Percentiles rank a stretch among this genome's conserved stretches.
phyloP scores from a whole-genome alignment of 345 rosid genomes.

The Citrus unshiu region DNA sequence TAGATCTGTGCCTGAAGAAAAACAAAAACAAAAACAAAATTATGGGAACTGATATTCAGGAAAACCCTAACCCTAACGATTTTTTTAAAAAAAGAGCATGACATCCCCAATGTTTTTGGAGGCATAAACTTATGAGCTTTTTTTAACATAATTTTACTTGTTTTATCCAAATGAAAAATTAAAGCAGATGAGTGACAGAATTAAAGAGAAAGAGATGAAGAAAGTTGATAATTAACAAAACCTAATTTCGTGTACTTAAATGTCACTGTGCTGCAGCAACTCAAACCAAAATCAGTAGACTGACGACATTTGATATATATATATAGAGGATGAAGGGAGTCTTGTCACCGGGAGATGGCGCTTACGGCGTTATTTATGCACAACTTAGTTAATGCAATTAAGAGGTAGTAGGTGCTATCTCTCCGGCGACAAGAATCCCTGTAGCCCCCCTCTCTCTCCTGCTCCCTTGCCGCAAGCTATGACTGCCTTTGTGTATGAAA shows the following conservation, averaged over 20 bases:
- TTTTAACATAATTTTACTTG: not conserved
- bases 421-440: conserved; percentile 11
- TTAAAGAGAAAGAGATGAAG: not conserved
- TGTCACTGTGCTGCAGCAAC: not conserved
- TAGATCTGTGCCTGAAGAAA: too few relatives aligned
- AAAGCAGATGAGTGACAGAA: too few relatives aligned
- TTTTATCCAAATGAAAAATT: not conserved
- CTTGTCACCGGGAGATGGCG: not conserved
- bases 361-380: too few relatives aligned
- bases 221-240: not conserved
- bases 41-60: not conserved
- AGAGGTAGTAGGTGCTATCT: conserved; percentile 6
- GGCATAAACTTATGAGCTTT: not conserved
- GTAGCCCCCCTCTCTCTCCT: not conserved
- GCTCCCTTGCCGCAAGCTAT: too few relatives aligned
- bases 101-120: not conserved
- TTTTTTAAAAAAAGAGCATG: not conserved
- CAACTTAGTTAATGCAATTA: not conserved
- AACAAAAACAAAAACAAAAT: too few relatives aligned
- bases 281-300: not conserved
- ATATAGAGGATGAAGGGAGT: not conserved
- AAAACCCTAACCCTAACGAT: not conserved
- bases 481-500: too few relatives aligned
- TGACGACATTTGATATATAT: not conserved
- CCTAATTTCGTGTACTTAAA: too few relatives aligned